These are phyloP conservation scores for Pseudopyrenochaeta lycopersici DNA, from an alignment of 2,329 filamentous ascomycete genomes.

Conservation along the genomic window DNA sequence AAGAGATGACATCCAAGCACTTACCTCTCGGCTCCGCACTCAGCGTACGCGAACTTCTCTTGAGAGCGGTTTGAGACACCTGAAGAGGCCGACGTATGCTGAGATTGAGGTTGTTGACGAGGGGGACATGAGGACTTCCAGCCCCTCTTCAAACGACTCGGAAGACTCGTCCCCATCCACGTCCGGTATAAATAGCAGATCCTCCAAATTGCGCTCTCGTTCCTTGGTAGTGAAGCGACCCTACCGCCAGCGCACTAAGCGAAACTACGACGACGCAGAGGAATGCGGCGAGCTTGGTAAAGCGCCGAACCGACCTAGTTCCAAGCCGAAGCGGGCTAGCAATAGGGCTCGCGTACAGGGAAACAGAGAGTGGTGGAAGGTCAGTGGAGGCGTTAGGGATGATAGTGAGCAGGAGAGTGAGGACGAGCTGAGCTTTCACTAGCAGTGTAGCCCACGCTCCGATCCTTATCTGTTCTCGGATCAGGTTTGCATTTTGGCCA, in stretches of 20 bases:
- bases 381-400: background rate
- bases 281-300: slow-evolving; percentile 23
- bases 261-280: background rate
- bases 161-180: background rate
- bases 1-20: slow-evolving; percentile 13
- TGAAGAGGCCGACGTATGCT: slow-evolving; percentile 22
- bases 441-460: slow-evolving; percentile 6
- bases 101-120: slow-evolving; percentile 9
- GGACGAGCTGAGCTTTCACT: slow-evolving; percentile 46
- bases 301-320: slow-evolving; percentile 11
- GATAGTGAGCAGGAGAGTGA: slow-evolving; percentile 33
- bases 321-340: slow-evolving; percentile 4
- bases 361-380: slow-evolving; percentile 19
- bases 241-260: background rate
- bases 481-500: background rate
- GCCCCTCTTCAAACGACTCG: slow-evolving; percentile 1
- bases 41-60: slow-evolving; percentile 22
- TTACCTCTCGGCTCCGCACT: slow-evolving; percentile 8
- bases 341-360: background rate
- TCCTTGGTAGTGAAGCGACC: background rate
- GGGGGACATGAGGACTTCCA: background rate
- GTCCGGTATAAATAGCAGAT: background rate
- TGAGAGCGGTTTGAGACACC: slow-evolving; percentile 23
- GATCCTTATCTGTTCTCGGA: background rate
- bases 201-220: background rate